These are phyloP conservation scores for Aspergillus arachidicola DNA, from an alignment of 2,329 filamentous ascomycete species.

Conservation along the genomic window DNA sequence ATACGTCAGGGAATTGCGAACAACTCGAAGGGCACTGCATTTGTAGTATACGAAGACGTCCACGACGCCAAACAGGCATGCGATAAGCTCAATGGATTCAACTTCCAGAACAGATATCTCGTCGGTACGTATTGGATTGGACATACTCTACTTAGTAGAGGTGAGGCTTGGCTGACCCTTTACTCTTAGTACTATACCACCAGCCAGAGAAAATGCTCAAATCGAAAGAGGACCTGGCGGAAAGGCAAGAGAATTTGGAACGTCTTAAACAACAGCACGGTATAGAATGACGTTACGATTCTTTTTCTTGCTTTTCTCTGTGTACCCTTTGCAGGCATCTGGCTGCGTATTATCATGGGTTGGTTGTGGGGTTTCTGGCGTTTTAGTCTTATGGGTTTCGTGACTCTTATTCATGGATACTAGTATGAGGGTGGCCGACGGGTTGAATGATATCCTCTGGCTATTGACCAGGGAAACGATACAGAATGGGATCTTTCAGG, in stretches of 20 bases:
- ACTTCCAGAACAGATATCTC: constrained; percentile 99
- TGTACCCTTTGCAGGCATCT: constrained; percentile 37
- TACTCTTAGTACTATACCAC: constrained; percentile 65
- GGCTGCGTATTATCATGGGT: constrained; percentile 36
- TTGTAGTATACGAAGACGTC: constrained; percentile 99
- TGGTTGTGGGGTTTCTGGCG: constrained; percentile 45
- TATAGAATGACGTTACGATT: constrained; percentile 76
- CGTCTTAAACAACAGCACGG: constrained; percentile 96
- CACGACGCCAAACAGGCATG: constrained; percentile 98
- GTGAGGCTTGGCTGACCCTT: constrained; percentile 11
- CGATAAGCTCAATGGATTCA: constrained; percentile 99
- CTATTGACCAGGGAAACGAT: constrained; percentile 20
- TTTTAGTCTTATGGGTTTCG: constrained; percentile 41
- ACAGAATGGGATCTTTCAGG: constrained; percentile 26
- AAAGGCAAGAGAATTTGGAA: constrained; percentile 95
- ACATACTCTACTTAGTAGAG: not conserved
- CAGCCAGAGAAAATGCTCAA: constrained; percentile 79
- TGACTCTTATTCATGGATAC: constrained; percentile 29
- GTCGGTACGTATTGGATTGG: constrained; percentile 69
- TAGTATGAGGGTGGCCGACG: constrained; percentile 29
- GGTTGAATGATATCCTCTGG: constrained; percentile 29
- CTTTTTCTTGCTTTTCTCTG: constrained; percentile 31
- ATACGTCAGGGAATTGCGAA: constrained; percentile 97
- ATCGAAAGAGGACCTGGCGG: constrained; percentile 90
- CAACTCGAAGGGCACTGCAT: constrained; percentile 97